Evolutionary conservation across 2,329 filamentous ascomycete genomes (phyloP), one percentile per base, ranked within the genome.

Genomic region (Zymoseptoria passerinii): DNA sequence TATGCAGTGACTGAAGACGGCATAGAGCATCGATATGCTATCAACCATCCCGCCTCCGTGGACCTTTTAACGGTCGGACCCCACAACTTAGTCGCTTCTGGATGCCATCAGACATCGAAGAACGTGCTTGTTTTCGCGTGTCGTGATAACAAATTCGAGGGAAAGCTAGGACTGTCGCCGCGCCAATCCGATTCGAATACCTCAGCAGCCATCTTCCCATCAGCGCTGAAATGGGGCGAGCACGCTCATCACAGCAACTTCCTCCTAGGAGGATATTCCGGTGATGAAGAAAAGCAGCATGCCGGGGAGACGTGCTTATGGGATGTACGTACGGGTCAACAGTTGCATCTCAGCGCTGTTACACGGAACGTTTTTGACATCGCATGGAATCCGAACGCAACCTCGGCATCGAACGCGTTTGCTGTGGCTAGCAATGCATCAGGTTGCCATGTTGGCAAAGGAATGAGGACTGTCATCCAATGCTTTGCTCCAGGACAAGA

Each of bases 301-400:
- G 74, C 73, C 40, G 83, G 83, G 2, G 78, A 83, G 59, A 73
- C 83, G 8, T 78, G 76, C 48, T 62, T 83, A 1, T 86, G 81
- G 81, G 76, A 79, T 60, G 64, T 82, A 2, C 66, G 71, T 13
- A 74, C 77, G 35, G 69, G 73, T 3, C 64, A 69, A 8, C 65
- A 73, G 23, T 62, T 80, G 1, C 63, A 71, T n/a, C 67, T 83
- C 0, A 69, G 71, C 9, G 77, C 77, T 1, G 75, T 76, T 16
- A 77, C 77, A 0, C 78, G 78, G 40, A 82, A 81, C 58, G 77
- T 85, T 0, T 85, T 84, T 64, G 82, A 85, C 62, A 72, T 81
- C 1, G 75, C 79, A 1, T 86, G 83, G 78, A 82, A 83, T 63
- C 77, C 80, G 0, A 71, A 62, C 7, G 67, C 78, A 4, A 69